phyloP scores from a whole-genome alignment of 2,329 filamentous ascomycete genomes.

The Nigrospora oryzae region DNA sequence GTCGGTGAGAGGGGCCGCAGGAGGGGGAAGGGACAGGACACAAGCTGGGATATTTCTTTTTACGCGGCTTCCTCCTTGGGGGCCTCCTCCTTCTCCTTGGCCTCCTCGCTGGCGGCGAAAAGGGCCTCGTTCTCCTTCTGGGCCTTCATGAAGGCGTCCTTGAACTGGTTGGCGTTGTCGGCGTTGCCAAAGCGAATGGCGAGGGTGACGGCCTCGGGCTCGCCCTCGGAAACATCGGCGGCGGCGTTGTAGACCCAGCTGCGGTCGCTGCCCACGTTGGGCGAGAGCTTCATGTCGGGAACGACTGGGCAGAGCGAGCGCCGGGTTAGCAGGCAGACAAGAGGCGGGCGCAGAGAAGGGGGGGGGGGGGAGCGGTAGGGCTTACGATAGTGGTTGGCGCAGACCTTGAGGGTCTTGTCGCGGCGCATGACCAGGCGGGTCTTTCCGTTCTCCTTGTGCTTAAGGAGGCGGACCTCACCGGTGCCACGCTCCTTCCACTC shows the following conservation, averaged over 20 bases:
- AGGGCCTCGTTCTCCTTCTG: slow-evolving; percentile 92
- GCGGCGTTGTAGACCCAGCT: slow-evolving; percentile 99
- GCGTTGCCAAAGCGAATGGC: slow-evolving; percentile 97
- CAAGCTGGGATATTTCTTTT: too few relatives aligned
- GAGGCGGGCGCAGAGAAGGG: too few relatives aligned
- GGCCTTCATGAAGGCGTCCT: slow-evolving; percentile 94
- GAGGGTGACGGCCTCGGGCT: slow-evolving; percentile 90
- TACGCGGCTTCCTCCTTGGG: neutral
- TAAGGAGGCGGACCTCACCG: slow-evolving; percentile 89
- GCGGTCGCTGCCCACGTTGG: slow-evolving; percentile 95
- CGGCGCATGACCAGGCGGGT: slow-evolving; percentile 95
- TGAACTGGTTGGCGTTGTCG: slow-evolving; percentile 96
- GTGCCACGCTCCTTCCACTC: slow-evolving; percentile 99
- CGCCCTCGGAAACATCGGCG: slow-evolving; percentile 95
- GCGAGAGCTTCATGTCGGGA: slow-evolving; percentile 96
- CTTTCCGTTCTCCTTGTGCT: slow-evolving; percentile 99
- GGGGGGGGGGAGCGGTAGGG: slow-evolving; percentile 8
- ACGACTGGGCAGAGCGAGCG: slow-evolving; percentile 56
- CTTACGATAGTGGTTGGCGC: slow-evolving; percentile 99
- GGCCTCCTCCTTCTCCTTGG: slow-evolving; percentile 15
- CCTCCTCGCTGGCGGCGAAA: slow-evolving; percentile 50
- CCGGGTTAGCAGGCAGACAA: neutral
- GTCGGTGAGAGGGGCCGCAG: too few relatives aligned
- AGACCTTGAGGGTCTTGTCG: slow-evolving; percentile 99
- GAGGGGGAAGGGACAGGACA: too few relatives aligned